Evolutionary conservation across 768 basidiomycete genomes (phyloP).

Genomic region (Auriculariales sp.): DNA sequence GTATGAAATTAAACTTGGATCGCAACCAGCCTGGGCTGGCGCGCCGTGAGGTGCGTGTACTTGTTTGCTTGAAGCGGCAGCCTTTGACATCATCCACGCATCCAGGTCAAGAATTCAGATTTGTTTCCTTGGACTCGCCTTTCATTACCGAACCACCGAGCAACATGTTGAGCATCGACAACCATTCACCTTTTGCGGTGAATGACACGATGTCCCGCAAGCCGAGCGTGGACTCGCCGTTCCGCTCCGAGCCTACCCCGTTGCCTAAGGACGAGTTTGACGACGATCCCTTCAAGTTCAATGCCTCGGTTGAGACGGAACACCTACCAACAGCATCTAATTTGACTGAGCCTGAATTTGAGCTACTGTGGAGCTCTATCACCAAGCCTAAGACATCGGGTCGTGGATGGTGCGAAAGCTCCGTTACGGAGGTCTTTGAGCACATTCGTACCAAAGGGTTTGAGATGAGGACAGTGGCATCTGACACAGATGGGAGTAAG

Average conservation of each 20-base stretch:
- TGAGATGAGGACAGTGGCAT: background rate
- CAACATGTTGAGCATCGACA: constrained; percentile 10
- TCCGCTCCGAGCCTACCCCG: constrained; percentile 31
- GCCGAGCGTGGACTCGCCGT: constrained; percentile 69
- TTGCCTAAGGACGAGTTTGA: constrained; percentile 3
- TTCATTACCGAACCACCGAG: background rate
- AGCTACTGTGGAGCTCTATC: constrained; percentile 38
- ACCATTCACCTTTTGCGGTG: constrained; percentile 55
- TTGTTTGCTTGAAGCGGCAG: constrained; percentile 19
- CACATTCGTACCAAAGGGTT: background rate
- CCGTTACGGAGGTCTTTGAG: constrained; percentile 30
- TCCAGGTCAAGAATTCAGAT: background rate
- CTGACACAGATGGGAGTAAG: background rate
- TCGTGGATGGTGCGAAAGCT: constrained; percentile 57
- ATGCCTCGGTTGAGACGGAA: constrained; percentile 2
- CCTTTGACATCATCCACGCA: constrained; percentile 8
- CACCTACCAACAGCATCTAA: background rate
- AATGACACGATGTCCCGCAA: too few relatives aligned
- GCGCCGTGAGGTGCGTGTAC: constrained; percentile 12
- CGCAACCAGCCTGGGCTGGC: background rate
- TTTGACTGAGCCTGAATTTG: constrained; percentile 26
- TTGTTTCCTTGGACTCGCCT: background rate
- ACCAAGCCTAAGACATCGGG: constrained; percentile 13
- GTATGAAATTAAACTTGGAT: constrained; percentile 18
- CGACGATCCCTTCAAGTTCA: constrained; percentile 3